phyloP scores from a whole-genome alignment of 306 rosid genomes.

The Boehmeria nivea region DNA sequence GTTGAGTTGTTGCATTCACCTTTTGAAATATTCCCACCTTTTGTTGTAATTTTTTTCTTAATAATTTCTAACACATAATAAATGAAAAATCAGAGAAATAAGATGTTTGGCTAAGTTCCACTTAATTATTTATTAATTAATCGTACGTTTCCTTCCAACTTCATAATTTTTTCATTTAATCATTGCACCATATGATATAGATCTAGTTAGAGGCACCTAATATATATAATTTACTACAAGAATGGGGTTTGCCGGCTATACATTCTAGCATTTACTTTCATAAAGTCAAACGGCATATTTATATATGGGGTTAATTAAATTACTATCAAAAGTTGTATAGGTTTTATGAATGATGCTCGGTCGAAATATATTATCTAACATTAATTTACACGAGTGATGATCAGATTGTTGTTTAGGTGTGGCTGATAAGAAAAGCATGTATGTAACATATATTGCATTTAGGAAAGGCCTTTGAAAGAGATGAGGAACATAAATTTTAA shows the following conservation, averaged over 20 bases:
- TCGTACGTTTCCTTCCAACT: neutral
- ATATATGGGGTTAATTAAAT: neutral
- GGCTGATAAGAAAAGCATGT: slow-evolving; percentile 1
- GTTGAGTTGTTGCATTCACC: neutral
- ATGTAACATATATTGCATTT: too few species aligned
- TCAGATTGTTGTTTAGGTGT: neutral
- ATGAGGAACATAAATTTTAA: too few species aligned
- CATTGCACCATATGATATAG: slow-evolving; percentile 1
- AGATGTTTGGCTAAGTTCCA: neutral
- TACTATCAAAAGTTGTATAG: neutral
- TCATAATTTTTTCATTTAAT: neutral
- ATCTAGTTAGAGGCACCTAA: neutral
- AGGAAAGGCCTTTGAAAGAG: too few species aligned
- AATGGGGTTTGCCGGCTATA: slow-evolving; percentile 9
- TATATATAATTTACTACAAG: neutral
- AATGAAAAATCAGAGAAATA: neutral
- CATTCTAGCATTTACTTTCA: slow-evolving; percentile 1
- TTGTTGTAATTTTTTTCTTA: too few species aligned
- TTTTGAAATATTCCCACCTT: neutral
- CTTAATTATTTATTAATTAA: neutral
- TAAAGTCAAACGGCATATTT: slow-evolving; percentile 7
- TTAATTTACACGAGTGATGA: neutral
- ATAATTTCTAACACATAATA: too few species aligned
- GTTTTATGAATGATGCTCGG: neutral
- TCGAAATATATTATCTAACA: neutral